A percentile compares a stretch with the other conserved stretches of the same genome.
phyloP scores from a whole-genome alignment of 1,284 basidiomycete species.

The Trichosporon ovoides region DNA sequence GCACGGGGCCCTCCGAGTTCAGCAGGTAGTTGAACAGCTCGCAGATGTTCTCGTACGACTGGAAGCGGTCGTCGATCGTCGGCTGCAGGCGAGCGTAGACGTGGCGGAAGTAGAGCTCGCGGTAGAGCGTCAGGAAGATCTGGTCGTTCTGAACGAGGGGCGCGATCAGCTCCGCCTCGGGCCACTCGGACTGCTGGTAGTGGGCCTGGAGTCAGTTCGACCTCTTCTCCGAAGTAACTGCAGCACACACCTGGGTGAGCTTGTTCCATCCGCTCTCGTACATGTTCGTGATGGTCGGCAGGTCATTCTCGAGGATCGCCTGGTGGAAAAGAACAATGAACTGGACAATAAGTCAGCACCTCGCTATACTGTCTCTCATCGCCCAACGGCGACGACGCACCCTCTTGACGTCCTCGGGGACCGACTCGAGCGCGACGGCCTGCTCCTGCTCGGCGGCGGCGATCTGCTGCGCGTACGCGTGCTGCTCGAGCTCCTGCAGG shows the following conservation, averaged over 20 bases:
- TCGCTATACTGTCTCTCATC: no score
- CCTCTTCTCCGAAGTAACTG: background rate
- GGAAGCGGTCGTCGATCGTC: conserved; percentile 94
- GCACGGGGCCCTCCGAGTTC: conserved; percentile 91
- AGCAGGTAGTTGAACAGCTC: conserved; percentile 95
- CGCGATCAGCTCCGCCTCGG: conserved; percentile 90
- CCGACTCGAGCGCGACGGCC: conserved; percentile 35
- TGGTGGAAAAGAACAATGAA: conserved; percentile 89
- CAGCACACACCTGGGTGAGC: conserved; percentile 56
- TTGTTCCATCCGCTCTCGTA: conserved; percentile 97
- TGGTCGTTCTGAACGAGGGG: conserved; percentile 90
- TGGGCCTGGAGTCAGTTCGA: conserved; percentile 65
- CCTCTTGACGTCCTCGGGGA: conserved; percentile 49
- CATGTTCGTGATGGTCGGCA: conserved; percentile 79
- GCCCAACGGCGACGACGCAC: conserved; percentile 23
- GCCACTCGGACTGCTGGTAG: conserved; percentile 93
- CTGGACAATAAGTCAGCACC: conserved; percentile 48
- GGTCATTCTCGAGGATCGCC: conserved; percentile 70
- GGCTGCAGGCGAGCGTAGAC: conserved; percentile 93
- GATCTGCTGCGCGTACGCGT: conserved; percentile 38
- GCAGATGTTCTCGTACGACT: conserved; percentile 98
- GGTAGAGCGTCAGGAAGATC: conserved; percentile 92
- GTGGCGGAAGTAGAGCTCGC: conserved; percentile 64
- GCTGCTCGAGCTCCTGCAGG: conserved; percentile 39
- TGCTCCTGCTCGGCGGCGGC: conserved; percentile 37